A percentile compares a stretch with the other conserved stretches of the same genome.
Evolutionary conservation across 305 asterid species (phyloP).

Genomic region (Solanum hybrid): DNA sequence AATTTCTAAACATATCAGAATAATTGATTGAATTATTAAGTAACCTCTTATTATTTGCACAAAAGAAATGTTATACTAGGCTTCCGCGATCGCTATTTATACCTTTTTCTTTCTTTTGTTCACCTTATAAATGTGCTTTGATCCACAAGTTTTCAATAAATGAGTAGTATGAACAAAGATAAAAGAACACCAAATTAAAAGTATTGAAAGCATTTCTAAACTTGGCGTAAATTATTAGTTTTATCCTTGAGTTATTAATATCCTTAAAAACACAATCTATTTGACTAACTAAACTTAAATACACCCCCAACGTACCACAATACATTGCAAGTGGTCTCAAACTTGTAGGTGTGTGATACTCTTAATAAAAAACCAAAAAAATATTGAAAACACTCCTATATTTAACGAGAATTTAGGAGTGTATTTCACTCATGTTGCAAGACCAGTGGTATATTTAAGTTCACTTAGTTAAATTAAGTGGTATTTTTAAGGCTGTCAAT

Average conservation of each 20-base stretch:
- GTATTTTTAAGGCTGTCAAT: too few relatives aligned
- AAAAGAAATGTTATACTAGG: background rate
- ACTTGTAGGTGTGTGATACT: too few relatives aligned
- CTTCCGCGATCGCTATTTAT: background rate
- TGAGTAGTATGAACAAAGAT: background rate
- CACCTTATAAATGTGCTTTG: background rate
- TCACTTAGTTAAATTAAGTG: too few relatives aligned
- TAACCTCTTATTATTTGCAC: background rate
- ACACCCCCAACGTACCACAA: background rate
- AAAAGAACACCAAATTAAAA: too few relatives aligned
- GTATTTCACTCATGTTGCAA: too few relatives aligned
- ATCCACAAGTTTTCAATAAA: background rate
- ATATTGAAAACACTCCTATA: too few relatives aligned
- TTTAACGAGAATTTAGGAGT: background rate
- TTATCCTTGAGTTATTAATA: accelerated
- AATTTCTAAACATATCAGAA: too few relatives aligned
- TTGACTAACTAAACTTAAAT: background rate
- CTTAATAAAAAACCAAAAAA: too few relatives aligned
- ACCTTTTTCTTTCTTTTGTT: background rate
- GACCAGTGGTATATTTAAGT: background rate
- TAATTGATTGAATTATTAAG: background rate
- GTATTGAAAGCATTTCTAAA: background rate
- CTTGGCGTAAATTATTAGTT: too few relatives aligned
- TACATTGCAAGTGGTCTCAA: too few relatives aligned
- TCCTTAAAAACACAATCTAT: too few relatives aligned